Base-by-base conservation (phyloP, 208 protist species). In the Crithidia brevicula region DNA sequence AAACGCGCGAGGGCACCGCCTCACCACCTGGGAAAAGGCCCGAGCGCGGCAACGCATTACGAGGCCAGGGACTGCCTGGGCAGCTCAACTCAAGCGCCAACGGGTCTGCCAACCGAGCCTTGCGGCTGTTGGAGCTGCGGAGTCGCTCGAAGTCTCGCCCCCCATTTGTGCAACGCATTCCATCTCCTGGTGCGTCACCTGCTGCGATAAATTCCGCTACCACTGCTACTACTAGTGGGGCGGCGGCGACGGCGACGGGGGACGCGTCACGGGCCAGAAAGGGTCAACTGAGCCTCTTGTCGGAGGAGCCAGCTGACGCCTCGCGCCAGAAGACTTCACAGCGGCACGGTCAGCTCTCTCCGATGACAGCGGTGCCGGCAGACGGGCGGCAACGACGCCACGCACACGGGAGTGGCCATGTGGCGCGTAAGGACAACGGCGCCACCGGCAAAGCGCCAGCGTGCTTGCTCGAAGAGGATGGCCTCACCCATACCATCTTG, bases 101-200 rank as follows among this genome's bases (percentile, higher is more conserved):
- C 46, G 60, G 10, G 25, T 34, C 69, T 6, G 61, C 52, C 7
- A 50, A 64, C 31, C 69, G 23, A 27, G 52, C 61, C 1, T 27
- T 75, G 52, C 53, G 69, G 61, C 61, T 75, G 60, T 46, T 75
- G 34, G 53, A 63, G 40, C 42, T 64, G 54, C 60, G 40, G 9
- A 68, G 61, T 9, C 60, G 62, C 22, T 49, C 40, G 11, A 43
- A 60, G 16, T 25, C 45, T 15, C 69, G 61, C 5, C 43, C 62
- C 1, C 60, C 43, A n/a, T 25, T 20, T 25, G 52, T 42, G 33
- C 61, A 58, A 27, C 57, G 36, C 22, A 3, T 64, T 20, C 15
- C 69, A 43, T 16, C 43, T 34, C 27, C 42, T 9, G 31, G 22
- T 7, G n/a, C n/a, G n/a, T n/a, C n/a, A n/a, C n/a, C n/a, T n/a